A percentile compares a stretch with the other conserved stretches of the same genome.
These are phyloP conservation scores for Macrophomina tecta DNA, from an alignment of 2,329 filamentous ascomycete genomes.

Conservation along the genomic window DNA sequence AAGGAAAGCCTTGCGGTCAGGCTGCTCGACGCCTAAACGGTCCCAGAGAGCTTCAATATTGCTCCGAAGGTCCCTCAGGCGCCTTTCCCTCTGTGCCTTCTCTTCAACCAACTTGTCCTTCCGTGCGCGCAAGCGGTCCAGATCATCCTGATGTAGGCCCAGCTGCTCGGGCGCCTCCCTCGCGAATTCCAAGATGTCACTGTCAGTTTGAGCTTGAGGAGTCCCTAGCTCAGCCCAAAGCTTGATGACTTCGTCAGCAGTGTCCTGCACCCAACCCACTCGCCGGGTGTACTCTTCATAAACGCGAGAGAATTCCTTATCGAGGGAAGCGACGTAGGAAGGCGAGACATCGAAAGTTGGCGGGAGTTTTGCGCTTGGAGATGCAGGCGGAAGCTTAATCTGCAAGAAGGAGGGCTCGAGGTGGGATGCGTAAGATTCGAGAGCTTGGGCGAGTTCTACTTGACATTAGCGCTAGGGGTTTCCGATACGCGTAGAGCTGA, in stretches of 20 bases:
- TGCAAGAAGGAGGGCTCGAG: constrained; percentile 88
- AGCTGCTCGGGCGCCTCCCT: constrained; percentile 92
- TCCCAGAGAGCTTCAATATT: constrained; percentile 90
- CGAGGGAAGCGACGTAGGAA: constrained; percentile 82
- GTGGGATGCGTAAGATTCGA: constrained; percentile 95
- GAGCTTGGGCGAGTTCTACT: constrained; percentile 85
- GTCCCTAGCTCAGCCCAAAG: constrained; percentile 96
- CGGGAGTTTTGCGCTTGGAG: constrained; percentile 75
- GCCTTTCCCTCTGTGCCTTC: constrained; percentile 82
- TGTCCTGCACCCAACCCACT: constrained; percentile 73
- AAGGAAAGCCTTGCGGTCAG: constrained; percentile 83
- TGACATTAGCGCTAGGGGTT: constrained; percentile 30
- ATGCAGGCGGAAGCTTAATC: constrained; percentile 83
- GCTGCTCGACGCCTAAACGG: constrained; percentile 81
- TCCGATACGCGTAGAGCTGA: too few species aligned
- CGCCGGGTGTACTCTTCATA: constrained; percentile 96
- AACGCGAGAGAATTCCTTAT: constrained; percentile 89
- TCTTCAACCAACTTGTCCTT: constrained; percentile 86
- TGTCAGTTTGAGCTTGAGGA: constrained; percentile 90
- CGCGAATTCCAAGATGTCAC: constrained; percentile 84
- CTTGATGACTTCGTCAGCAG: constrained; percentile 86
- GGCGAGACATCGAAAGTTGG: constrained; percentile 92
- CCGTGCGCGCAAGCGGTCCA: constrained; percentile 72
- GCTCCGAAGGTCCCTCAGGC: constrained; percentile 74
- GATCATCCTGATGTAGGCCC: constrained; percentile 86